phyloP scores from a whole-genome alignment of 805 yeast species.

The Candida krabiensis region DNA sequence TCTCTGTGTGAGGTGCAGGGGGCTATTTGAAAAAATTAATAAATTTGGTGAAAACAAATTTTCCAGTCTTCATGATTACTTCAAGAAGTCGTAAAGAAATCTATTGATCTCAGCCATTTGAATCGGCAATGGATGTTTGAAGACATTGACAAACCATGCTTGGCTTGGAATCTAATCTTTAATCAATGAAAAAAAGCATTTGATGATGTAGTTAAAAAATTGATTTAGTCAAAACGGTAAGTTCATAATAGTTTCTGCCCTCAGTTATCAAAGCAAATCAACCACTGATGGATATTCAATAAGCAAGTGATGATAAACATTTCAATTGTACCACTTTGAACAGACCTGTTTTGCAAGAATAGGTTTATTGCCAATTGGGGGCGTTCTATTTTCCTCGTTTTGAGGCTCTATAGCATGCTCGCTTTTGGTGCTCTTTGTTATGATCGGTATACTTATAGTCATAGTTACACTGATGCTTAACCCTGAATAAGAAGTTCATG shows the following conservation, averaged over 20 bases:
- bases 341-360: conserved; percentile 19
- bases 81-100: too few relatives aligned
- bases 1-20: too few relatives aligned
- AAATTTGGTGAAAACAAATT: too few relatives aligned
- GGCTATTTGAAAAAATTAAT: too few relatives aligned
- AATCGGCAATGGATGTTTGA: too few relatives aligned
- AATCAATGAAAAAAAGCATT: too few relatives aligned
- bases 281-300: neutral
- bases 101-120: too few relatives aligned
- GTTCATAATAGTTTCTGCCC: neutral
- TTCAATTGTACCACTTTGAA: conserved; percentile 34
- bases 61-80: too few relatives aligned
- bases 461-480: conserved; percentile 77
- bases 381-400: conserved; percentile 29
- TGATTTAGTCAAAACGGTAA: too few relatives aligned
- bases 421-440: conserved; percentile 48
- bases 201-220: too few relatives aligned
- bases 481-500: neutral
- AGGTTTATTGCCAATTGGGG: conserved; percentile 14
- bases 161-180: too few relatives aligned
- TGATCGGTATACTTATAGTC: conserved; percentile 67
- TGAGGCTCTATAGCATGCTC: conserved; percentile 28
- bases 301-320: conserved; percentile 29
- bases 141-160: too few relatives aligned
- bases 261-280: neutral